Base-by-base conservation (phyloP, 2,329 filamentous ascomycete species). In the Penicillium sp. region DNA sequence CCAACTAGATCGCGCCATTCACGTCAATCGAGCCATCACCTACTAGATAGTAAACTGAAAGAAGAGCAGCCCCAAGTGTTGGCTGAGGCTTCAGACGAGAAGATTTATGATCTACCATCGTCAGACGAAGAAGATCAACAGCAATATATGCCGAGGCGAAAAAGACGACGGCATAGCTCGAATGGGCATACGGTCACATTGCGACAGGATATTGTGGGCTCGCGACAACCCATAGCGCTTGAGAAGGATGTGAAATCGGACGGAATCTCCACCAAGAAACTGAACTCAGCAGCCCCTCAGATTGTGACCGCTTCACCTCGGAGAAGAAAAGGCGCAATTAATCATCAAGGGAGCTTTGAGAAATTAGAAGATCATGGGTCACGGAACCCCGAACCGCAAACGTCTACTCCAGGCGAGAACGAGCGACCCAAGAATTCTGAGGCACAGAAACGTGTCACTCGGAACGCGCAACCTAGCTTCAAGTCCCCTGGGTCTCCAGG, bases 21-120 rank as follows among this genome's bases (percentile, higher is more conserved):
- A 19, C 22, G 10, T n/a, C 37, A 22, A 11, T 16, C 19, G 4
- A 16, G 11, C 11, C 39, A 42, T 42, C 19, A 13, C 39, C 9
- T 1, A 6, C 22, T n/a, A 21, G n/a, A 31, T 14, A 13, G 19
- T 7, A 11, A 33, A 26, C 4, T 10, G 21, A 22, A 26, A 31
- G 49, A 39, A 33, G 10, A 19, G 9, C 10, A 50, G 22, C 16
- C 14, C 16, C 22, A 27, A 42, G 21, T 14, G 21, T 3, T 19
- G 21, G 7, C n/a, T 21, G 48, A 21, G 21, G 29, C 47, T 11
- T 29, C 56, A n/a, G 45, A 60, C n/a, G 37, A 43, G 24, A 60
- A 42, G 45, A 59, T 71, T 26, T 71, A 63, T 49, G 68, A 72
- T 37, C 47, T 70, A 22, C 62, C 62, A 11, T 69, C 68, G 7